These are phyloP conservation scores for Elsinoe australis DNA, from an alignment of 2,329 filamentous ascomycete species.

Conservation along the genomic window DNA sequence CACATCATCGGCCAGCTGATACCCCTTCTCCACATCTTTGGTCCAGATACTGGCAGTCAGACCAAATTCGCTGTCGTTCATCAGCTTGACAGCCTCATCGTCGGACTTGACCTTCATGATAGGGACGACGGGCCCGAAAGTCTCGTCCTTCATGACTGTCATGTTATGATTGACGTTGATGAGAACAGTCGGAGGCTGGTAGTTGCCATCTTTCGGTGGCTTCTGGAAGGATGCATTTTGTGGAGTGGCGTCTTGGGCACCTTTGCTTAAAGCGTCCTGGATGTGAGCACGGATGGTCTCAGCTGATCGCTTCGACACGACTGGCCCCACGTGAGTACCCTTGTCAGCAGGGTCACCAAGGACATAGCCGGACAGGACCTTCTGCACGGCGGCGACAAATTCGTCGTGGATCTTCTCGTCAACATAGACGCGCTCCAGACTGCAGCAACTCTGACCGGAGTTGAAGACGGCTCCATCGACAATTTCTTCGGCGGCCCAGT, in stretches of 20 bases:
- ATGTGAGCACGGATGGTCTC: slow-evolving; percentile 71
- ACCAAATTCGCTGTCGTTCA: slow-evolving; percentile 94
- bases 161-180: slow-evolving; percentile 73
- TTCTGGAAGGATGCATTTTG: slow-evolving; percentile 68
- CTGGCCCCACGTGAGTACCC: slow-evolving; percentile 75
- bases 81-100: slow-evolving; percentile 69
- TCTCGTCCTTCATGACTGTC: slow-evolving; percentile 87
- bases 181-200: slow-evolving; percentile 76
- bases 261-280: slow-evolving; percentile 71
- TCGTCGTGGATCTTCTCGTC: slow-evolving; percentile 74
- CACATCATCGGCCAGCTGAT: slow-evolving; percentile 68
- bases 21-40: slow-evolving; percentile 68
- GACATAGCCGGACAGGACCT: slow-evolving; percentile 68
- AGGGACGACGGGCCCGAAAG: slow-evolving; percentile 86
- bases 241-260: slow-evolving; percentile 77
- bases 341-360: slow-evolving; percentile 81
- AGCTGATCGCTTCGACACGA: slow-evolving; percentile 73
- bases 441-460: slow-evolving; percentile 96
- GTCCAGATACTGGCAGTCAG: slow-evolving; percentile 97
- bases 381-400: slow-evolving; percentile 71
- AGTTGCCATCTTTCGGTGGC: slow-evolving; percentile 73
- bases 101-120: slow-evolving; percentile 80
- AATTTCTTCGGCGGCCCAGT: slow-evolving; percentile 88
- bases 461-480: slow-evolving; percentile 97
- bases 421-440: slow-evolving; percentile 86